Evolutionary conservation across 345 rosid genomes (phyloP), one percentile per base, ranked within the genome.

Genomic region (Physaria fendleri): DNA sequence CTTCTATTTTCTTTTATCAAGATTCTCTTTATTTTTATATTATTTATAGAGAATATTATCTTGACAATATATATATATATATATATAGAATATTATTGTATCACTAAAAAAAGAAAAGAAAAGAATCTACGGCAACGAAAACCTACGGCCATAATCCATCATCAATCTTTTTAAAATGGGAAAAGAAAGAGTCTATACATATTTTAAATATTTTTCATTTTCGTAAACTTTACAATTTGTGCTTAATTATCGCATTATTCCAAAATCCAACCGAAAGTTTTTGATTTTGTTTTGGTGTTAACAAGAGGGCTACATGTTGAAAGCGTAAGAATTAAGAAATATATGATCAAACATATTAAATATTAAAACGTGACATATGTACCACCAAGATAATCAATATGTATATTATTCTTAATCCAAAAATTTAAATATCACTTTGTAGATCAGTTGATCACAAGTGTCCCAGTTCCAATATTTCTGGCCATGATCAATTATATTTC

Each of bases 121-220:
- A n/a, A n/a, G n/a, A n/a, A n/a, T n/a, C n/a, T n/a, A n/a, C n/a
- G n/a, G n/a, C n/a, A n/a, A n/a, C n/a, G n/a, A n/a, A n/a, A n/a
- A n/a, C n/a, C n/a, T n/a, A n/a, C n/a, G n/a, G n/a, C n/a, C n/a
- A n/a, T n/a, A n/a, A n/a, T n/a, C n/a, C n/a, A n/a, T n/a, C n/a
- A n/a, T n/a, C n/a, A n/a, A n/a, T n/a, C n/a, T n/a, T n/a, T n/a
- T 24, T 50, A 24, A 32, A 59, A 34, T 51, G 65, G 59, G 53
- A 59, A 56, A 30, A 0, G n/a, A 0, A 1, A 8, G n/a, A 57
- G 30, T 37, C 5, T 29, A n/a, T n/a, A n/a, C n/a, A n/a, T n/a
- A 25, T 30, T 17, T 8, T 25, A 44, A 34, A 46, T 65, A 56
- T 48, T 21, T 38, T 47, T 5, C 43, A 23, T 16, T 29, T 30